Evolutionary conservation across 345 rosid species (phyloP), one percentile per base, ranked within the genome.

Genomic region (Euphorbia pulcherrima): DNA sequence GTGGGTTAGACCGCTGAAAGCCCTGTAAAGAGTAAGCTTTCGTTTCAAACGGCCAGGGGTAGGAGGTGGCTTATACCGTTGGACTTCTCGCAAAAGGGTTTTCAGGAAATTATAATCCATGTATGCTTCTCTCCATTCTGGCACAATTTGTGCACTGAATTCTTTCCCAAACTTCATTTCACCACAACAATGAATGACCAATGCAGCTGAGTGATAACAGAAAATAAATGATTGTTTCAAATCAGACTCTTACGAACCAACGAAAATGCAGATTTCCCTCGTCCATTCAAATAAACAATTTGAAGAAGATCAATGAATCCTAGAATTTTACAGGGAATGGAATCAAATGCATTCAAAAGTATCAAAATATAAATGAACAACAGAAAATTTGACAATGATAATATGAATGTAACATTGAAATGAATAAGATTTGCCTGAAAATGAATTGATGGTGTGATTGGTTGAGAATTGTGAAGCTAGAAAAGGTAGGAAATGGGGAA

Each of bases 81-180:
- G 79, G 27, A 89, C 59, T 2, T 85, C 92, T 76, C 87, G 85
- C 73, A 87, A 59, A 17, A 77, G 74, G 53, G 85, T 53, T 54
- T 89, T 89, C 17, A 85, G 86, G 61, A 14, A 74, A 47, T 66
- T 46, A 18, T 89, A 89, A 55, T 87, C 82, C 89, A 87, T 80
- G 78, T 84, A 87, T 0, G 88, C 86, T 55, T 85, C 77, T n/a
- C 81, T 87, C 96, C 96, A 89, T 80, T 89, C 96, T n/a, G 85
- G 96, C 61, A 89, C 88, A 90, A 85, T 83, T 50, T 89, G 96
- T 1, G 85, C 74, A 0, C 55, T 51, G 51, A 85, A 87, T 67
- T 85, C 96, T 71, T 89, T 89, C 7, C 92, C 96, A 27, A 85
- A 89, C 83, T 89, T 89, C 96, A 89, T 85, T 20, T 40, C 61